These are phyloP conservation scores for Cordia subcordata DNA, from an alignment of 257 asterid species.

Conservation along the genomic window DNA sequence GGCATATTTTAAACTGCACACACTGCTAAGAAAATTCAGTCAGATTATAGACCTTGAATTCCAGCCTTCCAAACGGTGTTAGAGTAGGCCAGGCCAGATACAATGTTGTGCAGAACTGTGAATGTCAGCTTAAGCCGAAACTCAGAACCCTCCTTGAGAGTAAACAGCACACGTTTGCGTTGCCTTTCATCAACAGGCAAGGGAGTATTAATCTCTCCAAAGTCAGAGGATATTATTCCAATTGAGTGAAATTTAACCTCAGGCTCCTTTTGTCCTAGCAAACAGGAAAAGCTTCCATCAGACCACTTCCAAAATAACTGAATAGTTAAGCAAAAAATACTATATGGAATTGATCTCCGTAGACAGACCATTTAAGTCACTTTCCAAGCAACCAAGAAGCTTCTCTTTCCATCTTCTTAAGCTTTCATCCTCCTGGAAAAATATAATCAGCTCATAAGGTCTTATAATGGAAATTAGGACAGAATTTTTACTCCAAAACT, in stretches of 20 bases:
- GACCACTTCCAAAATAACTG: constrained; percentile 1
- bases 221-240: constrained; percentile 57
- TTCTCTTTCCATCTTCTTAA: constrained; percentile 81
- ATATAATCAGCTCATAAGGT: background rate
- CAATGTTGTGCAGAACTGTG: constrained; percentile 75
- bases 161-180: constrained; percentile 40
- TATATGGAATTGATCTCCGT: background rate
- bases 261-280: constrained; percentile 62
- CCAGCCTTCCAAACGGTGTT: constrained; percentile 70
- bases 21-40: constrained; percentile 1
- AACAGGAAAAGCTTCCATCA: constrained; percentile 4
- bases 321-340: background rate
- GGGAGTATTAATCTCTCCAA: constrained; percentile 61
- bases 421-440: constrained; percentile 70
- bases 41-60: constrained; percentile 46
- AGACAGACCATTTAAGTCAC: constrained; percentile 54
- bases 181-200: constrained; percentile 46
- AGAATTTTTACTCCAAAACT: no score
- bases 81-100: constrained; percentile 68
- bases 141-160: constrained; percentile 61
- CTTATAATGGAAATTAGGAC: background rate
- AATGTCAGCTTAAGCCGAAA: constrained; percentile 60
- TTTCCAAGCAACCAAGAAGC: constrained; percentile 79
- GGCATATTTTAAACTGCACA: background rate
- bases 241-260: constrained; percentile 66